Percentiles rank a stretch among this genome's conserved stretches.
Evolutionary conservation across 2,329 filamentous ascomycete species (phyloP).

Genomic region (Xenosphaeropsis pyriputrescens): DNA sequence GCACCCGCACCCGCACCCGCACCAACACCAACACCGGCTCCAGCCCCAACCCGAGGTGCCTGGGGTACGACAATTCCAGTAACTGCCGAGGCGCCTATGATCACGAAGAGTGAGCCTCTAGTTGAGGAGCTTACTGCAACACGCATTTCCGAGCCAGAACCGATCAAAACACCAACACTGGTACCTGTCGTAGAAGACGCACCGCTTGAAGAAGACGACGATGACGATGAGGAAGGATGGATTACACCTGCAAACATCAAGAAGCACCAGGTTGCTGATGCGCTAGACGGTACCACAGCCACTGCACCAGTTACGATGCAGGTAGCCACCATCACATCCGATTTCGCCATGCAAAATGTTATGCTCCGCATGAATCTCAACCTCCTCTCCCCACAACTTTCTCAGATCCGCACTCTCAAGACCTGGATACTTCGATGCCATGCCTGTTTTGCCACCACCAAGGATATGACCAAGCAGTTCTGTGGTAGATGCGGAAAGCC

Average conservation of each 20-base stretch:
- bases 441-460: slow-evolving; percentile 75
- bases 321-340: slow-evolving; percentile 83
- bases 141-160: not conserved
- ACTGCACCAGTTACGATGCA: slow-evolving; percentile 54
- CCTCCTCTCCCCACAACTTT: slow-evolving; percentile 63
- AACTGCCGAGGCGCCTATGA: slow-evolving; percentile 3
- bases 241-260: slow-evolving; percentile 90
- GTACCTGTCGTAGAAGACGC: slow-evolving; percentile 9
- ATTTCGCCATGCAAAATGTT: slow-evolving; percentile 98
- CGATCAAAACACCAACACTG: not conserved
- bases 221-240: slow-evolving; percentile 60
- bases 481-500: slow-evolving; percentile 82
- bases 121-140: not conserved
- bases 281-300: slow-evolving; percentile 26
- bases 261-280: slow-evolving; percentile 61
- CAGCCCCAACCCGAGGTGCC: slow-evolving; percentile 10
- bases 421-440: slow-evolving; percentile 89
- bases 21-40: not conserved
- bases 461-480: slow-evolving; percentile 80
- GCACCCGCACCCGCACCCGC: slow-evolving; percentile 6
- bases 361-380: slow-evolving; percentile 89
- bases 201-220: slow-evolving; percentile 13
- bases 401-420: slow-evolving; percentile 71
- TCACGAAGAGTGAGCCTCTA: not conserved
- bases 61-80: slow-evolving; percentile 11